phyloP scores from a whole-genome alignment of 2,329 filamentous ascomycete species.

The Talaromyces sp. region DNA sequence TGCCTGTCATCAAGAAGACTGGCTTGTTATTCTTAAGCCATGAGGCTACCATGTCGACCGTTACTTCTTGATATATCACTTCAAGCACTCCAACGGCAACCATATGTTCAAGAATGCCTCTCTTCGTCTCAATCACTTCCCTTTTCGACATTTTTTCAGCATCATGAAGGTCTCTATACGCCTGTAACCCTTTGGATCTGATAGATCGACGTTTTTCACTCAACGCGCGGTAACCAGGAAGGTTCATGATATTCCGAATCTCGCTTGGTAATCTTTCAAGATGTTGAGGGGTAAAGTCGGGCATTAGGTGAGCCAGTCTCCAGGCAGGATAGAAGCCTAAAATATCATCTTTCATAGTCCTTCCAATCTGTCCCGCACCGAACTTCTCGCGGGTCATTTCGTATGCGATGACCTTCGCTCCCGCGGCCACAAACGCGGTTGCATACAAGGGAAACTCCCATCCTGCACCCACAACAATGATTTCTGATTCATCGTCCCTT shows the following conservation, averaged over 20 bases:
- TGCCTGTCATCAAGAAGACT: background rate
- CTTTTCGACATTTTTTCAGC: background rate
- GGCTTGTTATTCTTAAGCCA: background rate
- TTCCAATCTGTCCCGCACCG: background rate
- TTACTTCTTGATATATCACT: background rate
- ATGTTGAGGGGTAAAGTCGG: background rate
- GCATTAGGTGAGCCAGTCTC: background rate
- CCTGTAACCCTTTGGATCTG: background rate
- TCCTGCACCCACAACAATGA: background rate
- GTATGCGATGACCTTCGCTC: background rate
- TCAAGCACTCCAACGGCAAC: background rate
- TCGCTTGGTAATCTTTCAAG: background rate
- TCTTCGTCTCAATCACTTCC: background rate
- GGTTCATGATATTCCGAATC: background rate
- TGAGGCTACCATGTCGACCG: background rate
- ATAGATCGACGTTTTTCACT: background rate
- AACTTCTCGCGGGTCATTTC: background rate
- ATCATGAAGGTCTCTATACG: background rate
- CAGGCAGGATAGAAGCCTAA: background rate
- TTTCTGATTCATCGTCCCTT: background rate
- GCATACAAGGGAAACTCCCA: background rate
- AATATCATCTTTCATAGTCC: background rate
- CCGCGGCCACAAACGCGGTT: background rate
- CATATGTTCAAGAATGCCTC: background rate
- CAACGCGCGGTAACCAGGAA: background rate